Evolutionary conservation across 257 asterid genomes (phyloP).

Genomic region (Penstemon davidsonii): DNA sequence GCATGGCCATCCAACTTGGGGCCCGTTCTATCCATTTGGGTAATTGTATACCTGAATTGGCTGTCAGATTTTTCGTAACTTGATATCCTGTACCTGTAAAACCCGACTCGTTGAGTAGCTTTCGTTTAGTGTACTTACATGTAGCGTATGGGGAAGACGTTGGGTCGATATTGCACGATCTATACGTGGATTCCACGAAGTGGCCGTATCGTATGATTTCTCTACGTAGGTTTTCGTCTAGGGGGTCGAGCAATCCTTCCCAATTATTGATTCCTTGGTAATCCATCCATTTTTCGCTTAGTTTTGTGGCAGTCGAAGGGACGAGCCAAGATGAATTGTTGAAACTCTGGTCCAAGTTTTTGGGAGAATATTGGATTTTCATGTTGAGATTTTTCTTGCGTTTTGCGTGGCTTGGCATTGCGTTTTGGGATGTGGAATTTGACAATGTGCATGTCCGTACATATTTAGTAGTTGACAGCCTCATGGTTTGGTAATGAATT

Average conservation of each 20-base stretch:
- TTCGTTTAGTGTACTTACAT: constrained; percentile 48
- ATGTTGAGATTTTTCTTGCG: constrained; percentile 24
- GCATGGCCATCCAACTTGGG: constrained; percentile 56
- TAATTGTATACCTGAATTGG: constrained; percentile 64
- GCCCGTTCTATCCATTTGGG: constrained; percentile 61
- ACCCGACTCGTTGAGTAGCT: constrained; percentile 43
- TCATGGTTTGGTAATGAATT: constrained; percentile 35
- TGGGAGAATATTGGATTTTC: constrained; percentile 19
- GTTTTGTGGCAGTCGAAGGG: constrained; percentile 4
- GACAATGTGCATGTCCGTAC: constrained; percentile 46
- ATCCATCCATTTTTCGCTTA: constrained; percentile 61
- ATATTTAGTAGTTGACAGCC: constrained; percentile 33
- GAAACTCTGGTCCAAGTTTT: not conserved
- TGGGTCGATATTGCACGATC: constrained; percentile 59
- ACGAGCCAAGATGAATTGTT: not conserved
- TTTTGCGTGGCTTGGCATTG: constrained; percentile 11
- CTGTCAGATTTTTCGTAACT: constrained; percentile 52
- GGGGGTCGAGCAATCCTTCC: constrained; percentile 86
- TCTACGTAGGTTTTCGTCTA: constrained; percentile 59
- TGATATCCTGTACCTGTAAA: constrained; percentile 53
- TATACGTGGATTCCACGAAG: constrained; percentile 71
- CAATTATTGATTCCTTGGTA: constrained; percentile 70
- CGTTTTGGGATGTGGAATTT: not conserved
- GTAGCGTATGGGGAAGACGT: constrained; percentile 51
- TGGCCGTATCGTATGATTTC: constrained; percentile 76